A percentile compares a stretch with the other conserved stretches of the same genome.
Conservation (phyloP, 768 basidiomycete genomes). For the Clitopilus passeckerianus region DNA sequence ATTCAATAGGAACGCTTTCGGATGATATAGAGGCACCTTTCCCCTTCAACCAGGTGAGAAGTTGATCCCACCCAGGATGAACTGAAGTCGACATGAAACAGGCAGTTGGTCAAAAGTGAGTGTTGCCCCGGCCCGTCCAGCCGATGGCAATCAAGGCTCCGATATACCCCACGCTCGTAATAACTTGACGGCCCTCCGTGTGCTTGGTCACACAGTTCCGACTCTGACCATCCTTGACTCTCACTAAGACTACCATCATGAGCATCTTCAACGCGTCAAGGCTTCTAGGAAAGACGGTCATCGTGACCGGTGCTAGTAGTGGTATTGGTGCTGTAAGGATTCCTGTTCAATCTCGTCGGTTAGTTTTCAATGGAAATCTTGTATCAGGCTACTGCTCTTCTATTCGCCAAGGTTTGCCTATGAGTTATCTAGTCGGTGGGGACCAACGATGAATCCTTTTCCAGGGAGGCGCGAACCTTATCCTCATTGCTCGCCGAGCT, state of each 20-base stretch:
- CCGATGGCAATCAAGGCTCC: background rate
- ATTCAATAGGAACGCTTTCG: slow-evolving; percentile 43
- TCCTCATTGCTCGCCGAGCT: slow-evolving; percentile 74
- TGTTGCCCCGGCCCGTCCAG: background rate
- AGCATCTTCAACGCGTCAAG: slow-evolving; percentile 79
- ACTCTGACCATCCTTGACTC: background rate
- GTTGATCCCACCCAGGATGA: slow-evolving; percentile 38
- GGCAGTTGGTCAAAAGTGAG: background rate
- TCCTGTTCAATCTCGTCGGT: background rate
- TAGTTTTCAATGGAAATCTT: background rate
- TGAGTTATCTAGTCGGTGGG: background rate
- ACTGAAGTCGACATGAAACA: slow-evolving; percentile 1
- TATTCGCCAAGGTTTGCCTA: slow-evolving; percentile 77
- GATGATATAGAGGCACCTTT: slow-evolving; percentile 41
- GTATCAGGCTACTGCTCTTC: slow-evolving; percentile 72
- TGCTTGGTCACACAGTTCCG: background rate
- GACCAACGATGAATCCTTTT: background rate
- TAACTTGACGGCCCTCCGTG: background rate
- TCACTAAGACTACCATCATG: slow-evolving; percentile 33
- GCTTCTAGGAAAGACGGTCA: slow-evolving; percentile 78
- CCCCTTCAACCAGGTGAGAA: slow-evolving; percentile 48
- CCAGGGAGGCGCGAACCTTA: slow-evolving; percentile 83
- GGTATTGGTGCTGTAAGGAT: slow-evolving; percentile 84
- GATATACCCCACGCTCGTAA: background rate
- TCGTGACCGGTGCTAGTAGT: slow-evolving; percentile 86